Conservation (phyloP, 306 rosid species). For the Vigna radiata region DNA sequence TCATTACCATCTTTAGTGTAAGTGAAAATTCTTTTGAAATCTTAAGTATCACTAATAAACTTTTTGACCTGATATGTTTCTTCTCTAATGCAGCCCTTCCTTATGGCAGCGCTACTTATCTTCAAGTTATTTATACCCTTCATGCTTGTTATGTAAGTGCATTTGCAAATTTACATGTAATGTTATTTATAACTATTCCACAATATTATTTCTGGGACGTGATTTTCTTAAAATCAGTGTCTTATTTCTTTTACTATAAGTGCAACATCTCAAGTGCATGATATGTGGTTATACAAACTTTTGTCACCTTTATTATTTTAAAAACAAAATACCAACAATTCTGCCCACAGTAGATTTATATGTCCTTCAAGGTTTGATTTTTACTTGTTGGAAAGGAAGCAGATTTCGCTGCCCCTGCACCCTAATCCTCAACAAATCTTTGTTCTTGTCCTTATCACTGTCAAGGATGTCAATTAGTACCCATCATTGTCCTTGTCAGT, state of each 20-base stretch:
- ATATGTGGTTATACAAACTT: background rate
- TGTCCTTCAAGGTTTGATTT: conserved; percentile 23
- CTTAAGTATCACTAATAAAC: conserved; percentile 9
- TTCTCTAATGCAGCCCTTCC: conserved; percentile 74
- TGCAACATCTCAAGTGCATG: conserved; percentile 11
- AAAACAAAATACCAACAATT: conserved; percentile 6
- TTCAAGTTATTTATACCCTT: conserved; percentile 91
- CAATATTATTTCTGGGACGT: conserved; percentile 31
- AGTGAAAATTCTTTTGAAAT: conserved; percentile 48
- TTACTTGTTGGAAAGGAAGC: background rate
- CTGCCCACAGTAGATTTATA: conserved; percentile 13
- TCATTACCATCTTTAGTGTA: conserved; percentile 89
- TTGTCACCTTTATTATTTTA: conserved; percentile 16
- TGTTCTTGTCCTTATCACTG: too few species aligned
- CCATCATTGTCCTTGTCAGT: too few species aligned
- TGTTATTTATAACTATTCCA: conserved; percentile 10
- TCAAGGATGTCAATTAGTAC: too few species aligned
- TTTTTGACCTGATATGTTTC: conserved; percentile 45
- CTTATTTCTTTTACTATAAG: conserved; percentile 9
- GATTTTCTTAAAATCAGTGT: conserved; percentile 1
- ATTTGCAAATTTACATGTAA: conserved; percentile 27
- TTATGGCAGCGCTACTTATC: conserved; percentile 90
- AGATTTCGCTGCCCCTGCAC: too few species aligned
- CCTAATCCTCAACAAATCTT: too few species aligned
- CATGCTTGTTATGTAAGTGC: conserved; percentile 89